Evolutionary conservation across 169 alveolate genomes (phyloP).

Genomic region (Plasmodium berghei): DNA sequence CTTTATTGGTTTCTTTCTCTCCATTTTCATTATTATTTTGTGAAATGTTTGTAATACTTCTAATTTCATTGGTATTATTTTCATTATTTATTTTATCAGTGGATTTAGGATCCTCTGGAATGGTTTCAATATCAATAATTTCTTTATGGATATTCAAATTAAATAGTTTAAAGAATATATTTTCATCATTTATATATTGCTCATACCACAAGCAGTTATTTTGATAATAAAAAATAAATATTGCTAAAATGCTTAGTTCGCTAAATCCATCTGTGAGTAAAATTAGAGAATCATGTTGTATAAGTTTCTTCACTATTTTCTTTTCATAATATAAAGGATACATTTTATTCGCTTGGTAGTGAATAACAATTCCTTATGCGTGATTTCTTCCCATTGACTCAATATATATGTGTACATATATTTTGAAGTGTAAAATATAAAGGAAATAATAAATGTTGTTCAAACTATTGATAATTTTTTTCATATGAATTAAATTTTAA

Average conservation of each 20-base stretch:
- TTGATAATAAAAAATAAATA: conserved; percentile 71
- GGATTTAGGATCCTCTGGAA: background rate
- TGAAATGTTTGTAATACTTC: background rate
- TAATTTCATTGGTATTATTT: background rate
- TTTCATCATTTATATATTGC: conserved; percentile 10
- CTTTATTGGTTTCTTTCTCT: background rate
- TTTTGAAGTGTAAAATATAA: too few species aligned
- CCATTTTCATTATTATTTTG: background rate
- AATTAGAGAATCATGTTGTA: conserved; percentile 62
- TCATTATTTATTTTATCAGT: background rate
- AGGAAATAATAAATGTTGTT: too few species aligned
- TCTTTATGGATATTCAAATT: conserved; percentile 11
- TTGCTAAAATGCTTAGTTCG: conserved; percentile 66
- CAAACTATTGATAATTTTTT: too few species aligned
- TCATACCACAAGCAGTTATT: conserved; percentile 71
- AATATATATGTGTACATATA: too few species aligned
- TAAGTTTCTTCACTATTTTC: conserved; percentile 56
- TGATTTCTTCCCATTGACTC: background rate
- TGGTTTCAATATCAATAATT: background rate
- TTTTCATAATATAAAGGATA: conserved; percentile 63
- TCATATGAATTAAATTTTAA: too few species aligned
- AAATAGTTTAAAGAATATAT: conserved; percentile 50
- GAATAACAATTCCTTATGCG: background rate
- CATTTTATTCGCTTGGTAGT: conserved; percentile 18
- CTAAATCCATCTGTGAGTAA: conserved; percentile 73